Conservation (phyloP, 2,329 filamentous ascomycete species). For the Trichoderma sp. region DNA sequence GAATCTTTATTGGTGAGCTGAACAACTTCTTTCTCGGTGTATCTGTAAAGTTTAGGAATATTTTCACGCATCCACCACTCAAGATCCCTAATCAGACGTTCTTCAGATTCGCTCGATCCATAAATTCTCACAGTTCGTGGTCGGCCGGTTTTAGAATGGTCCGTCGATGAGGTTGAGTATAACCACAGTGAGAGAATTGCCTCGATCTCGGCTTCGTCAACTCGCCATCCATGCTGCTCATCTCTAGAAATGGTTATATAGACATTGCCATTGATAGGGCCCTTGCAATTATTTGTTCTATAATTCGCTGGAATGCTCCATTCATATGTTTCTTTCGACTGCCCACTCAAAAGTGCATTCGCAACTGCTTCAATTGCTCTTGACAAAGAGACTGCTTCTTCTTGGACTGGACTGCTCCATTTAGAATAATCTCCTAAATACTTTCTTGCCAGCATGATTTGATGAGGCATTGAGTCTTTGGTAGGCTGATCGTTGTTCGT, state of each 20-base stretch:
- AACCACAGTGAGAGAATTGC: slow-evolving; percentile 37
- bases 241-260: not conserved
- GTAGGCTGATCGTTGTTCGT: not conserved
- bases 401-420: not conserved
- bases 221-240: slow-evolving; percentile 28
- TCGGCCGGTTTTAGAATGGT: accelerated
- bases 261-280: not conserved
- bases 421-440: accelerated
- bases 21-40: too few relatives aligned
- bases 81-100: not conserved
- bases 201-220: slow-evolving; percentile 30
- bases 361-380: slow-evolving; percentile 28
- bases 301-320: not conserved
- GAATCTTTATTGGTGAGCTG: not conserved
- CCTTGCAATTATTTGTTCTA: accelerated
- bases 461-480: not conserved
- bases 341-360: not conserved
- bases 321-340: accelerated
- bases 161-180: slow-evolving; percentile 19
- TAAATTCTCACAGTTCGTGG: not conserved
- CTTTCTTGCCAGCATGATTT: not conserved
- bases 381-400: slow-evolving; percentile 24
- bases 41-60: not conserved
- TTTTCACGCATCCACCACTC: slow-evolving; percentile 12
- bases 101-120: not conserved